Evolutionary conservation across 345 rosid genomes (phyloP), one percentile per base, ranked within the genome.

Genomic region (Trapa incisa): DNA sequence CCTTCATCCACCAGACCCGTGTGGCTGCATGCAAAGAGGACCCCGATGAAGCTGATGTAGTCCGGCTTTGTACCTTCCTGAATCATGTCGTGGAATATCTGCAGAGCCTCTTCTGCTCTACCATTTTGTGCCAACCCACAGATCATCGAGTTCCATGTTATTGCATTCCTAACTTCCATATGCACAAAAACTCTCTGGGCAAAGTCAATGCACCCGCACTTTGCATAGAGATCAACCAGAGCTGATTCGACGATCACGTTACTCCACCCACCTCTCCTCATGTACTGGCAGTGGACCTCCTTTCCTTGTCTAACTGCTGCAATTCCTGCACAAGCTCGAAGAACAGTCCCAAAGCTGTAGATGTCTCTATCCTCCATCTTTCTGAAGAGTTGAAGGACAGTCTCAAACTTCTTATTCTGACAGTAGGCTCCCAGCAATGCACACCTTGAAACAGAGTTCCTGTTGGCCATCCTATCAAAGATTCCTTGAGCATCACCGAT

Each of bases 91-190:
- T 80, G 61, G 69, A 88, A 94, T 65, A 86, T 76, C 65, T 65
- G 48, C 52, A 91, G 77, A 72, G 92, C 87, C 79, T 88, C 88
- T 66, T 62, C 76, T 42, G 80, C 87, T 82, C 84, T 82, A 78
- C 98, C 97, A 65, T 93, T 93, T 69, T 93, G 96, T 67, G 96
- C 97, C 58, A 88, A 79, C 5, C 91, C 98, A 72, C 77, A 65
- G 45, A 93, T 77, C 94, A 93, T 90, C 0, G 98, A 75, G 69
- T 93, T 93, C 96, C 92, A 86, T 32, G 97, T 87, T 74, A 93
- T 87, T 76, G 85, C 69, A 71, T 88, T 90, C 68, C 73, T 80
- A 48, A 76, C 63, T 0, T 75, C 65, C 96, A 88, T 88, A 50
- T 72, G 75, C 14, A 65, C 56, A 65, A 83, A 93, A 37, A 88